Base-by-base conservation (phyloP, 331 rosid genomes). In the Acacia concinna region DNA sequence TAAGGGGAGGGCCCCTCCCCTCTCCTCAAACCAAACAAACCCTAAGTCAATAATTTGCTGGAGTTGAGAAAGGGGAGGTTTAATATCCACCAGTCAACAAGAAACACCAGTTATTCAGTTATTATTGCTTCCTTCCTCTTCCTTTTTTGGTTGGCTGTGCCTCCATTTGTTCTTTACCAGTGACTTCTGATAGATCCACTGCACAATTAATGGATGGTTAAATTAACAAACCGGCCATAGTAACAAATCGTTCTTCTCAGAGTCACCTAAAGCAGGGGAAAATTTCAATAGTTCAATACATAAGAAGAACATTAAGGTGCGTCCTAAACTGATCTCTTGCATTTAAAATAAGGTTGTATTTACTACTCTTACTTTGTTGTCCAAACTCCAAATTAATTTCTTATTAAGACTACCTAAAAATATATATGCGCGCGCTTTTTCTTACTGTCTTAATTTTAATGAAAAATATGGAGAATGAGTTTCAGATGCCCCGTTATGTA, bases 101-200 rank as follows among this genome's bases (percentile, higher is more conserved):
- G 63, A 46, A 51, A 80, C 57, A 23, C 14, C 62, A 76, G 68
- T 79, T 74, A 87, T 56, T 56, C 63, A 23, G 30, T 23, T 21
- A 54, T 25, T 21, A 25, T 79, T 91, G 93, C 75, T 91, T 87
- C 75, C 93, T 81, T 46, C 96, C 93, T 77, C 93, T 84, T 70
- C 96, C 91, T 79, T 89, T 89, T 88, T 89, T 87, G 83, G 85
- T 74, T 12, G 91, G 87, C 56, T 87, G 93, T 74, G 89, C 83
- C 46, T 89, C 93, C 49, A 74, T 72, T 79, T 87, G 93, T 69
- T 91, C 96, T 68, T 91, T 91, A 60, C 91, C 93, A 1, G 91
- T 56, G 68, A 88, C 90, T 78, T 91, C 93, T 25, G 89, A 71
- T 31, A 78, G 76, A 71, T 87, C 91, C 85, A 76, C 91, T 88